phyloP scores from a whole-genome alignment of 2,329 filamentous ascomycete species.

The Cordyceps cicadae region DNA sequence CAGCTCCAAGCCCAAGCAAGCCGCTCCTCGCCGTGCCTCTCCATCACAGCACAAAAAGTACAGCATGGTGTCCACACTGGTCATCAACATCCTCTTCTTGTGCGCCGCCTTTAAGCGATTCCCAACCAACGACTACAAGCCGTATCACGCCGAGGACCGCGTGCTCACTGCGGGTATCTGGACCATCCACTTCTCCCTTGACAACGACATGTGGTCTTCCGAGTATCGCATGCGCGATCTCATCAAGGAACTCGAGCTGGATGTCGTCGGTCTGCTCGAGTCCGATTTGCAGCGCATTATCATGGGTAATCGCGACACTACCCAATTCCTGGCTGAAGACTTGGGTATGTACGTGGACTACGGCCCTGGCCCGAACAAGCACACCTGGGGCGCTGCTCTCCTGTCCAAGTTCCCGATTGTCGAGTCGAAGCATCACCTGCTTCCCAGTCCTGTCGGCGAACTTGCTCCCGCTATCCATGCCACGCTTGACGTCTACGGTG shows the following conservation, averaged over 20 bases:
- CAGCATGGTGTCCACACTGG: conserved; percentile 51
- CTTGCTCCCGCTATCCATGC: conserved; percentile 93
- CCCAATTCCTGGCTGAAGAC: conserved; percentile 90
- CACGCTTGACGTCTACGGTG: conserved; percentile 88
- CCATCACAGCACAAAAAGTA: conserved; percentile 42
- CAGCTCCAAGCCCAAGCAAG: conserved; percentile 36
- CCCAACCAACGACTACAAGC: conserved; percentile 82
- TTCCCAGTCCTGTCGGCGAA: conserved; percentile 89
- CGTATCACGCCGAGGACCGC: conserved; percentile 82
- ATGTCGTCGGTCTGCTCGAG: conserved; percentile 91
- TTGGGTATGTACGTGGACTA: conserved; percentile 98
- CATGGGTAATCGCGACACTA: conserved; percentile 97
- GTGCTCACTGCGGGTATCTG: conserved; percentile 91
- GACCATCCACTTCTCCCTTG: conserved; percentile 96
- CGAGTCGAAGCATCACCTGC: conserved; percentile 90
- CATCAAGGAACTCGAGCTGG: conserved; percentile 89
- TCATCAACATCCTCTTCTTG: conserved; percentile 72
- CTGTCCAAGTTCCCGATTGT: conserved; percentile 96
- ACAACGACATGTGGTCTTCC: conserved; percentile 98
- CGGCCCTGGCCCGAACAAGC: conserved; percentile 94
- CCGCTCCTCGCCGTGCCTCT: conserved; percentile 21
- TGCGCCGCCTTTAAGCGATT: conserved; percentile 82
- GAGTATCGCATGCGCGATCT: conserved; percentile 89
- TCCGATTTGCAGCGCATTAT: conserved; percentile 94
- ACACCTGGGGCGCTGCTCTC: conserved; percentile 91